Base-by-base conservation (phyloP, 257 asterid genomes). In the Ilex asprella region DNA sequence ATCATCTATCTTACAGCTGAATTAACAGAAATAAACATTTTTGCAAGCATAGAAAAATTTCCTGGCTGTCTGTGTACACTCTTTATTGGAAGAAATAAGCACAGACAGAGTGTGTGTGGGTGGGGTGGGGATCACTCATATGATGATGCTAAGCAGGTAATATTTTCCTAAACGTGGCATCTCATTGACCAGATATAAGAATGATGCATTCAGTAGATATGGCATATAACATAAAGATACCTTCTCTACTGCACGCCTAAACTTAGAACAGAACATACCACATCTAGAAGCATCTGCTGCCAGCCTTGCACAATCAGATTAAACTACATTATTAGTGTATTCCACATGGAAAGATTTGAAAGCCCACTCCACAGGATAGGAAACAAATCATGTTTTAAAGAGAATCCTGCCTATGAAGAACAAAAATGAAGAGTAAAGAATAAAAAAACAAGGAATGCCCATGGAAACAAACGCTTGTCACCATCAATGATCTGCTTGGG, bases 1-100 rank as follows among this genome's bases (percentile, higher is more conserved):
- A 71, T 49, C 56, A 59, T 41, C 63, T 30, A 21, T 16, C 53
- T 63, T 60, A 69, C 68, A 58, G 29, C 55, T 67, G 53, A 67
- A 21, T 1, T 14, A 52, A 43, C 63, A 75, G 31, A 58, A 47
- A 54, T n/a, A 61, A 57, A 58, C 57, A 30, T 60, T 21, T 4
- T 35, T 35, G 41, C 41, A 35, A 35, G 8, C 41, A 35, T 35
- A 21, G 27, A 21, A 1, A 21, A 21, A 21, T 21, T 21, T 21
- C 27, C 27, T 21, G 27, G 9, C 50, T 44, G 50, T 44, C 50
- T 44, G 50, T 0, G 11, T 44, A 44, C 13, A 12, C 13, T 44
- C 13, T 44, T 7, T 44, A 44, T 7, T 44, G 50, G 27, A 21
- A 21, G 0, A 21, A 0, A 21, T 21, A 21, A 21, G 27, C 27